phyloP scores from a whole-genome alignment of 2,329 filamentous ascomycete genomes.

The Alternaria triticina region DNA sequence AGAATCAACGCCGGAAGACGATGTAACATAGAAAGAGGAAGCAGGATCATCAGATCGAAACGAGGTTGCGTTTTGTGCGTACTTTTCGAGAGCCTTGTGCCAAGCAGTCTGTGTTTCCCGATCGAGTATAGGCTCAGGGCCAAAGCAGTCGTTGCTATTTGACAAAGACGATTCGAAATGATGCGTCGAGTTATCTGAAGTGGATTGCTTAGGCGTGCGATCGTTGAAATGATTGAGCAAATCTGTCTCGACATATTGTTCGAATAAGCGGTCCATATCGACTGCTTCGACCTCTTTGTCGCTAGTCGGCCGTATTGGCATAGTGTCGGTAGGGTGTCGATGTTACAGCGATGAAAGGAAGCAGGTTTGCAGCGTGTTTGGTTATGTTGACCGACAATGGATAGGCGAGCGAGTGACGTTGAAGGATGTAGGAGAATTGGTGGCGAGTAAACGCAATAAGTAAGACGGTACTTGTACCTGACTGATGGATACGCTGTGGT shows the following conservation, averaged over 20 bases:
- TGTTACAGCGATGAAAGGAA: slow-evolving; percentile 38
- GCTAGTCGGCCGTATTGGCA: slow-evolving; percentile 54
- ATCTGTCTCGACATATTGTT: slow-evolving; percentile 67
- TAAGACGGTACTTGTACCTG: slow-evolving; percentile 32
- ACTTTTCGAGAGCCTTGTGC: slow-evolving; percentile 59
- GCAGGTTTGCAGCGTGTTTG: slow-evolving; percentile 32
- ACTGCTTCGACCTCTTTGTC: slow-evolving; percentile 62
- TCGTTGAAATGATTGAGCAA: slow-evolving; percentile 56
- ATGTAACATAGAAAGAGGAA: slow-evolving; percentile 35
- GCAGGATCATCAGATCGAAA: slow-evolving; percentile 33
- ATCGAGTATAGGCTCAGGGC: slow-evolving; percentile 58
- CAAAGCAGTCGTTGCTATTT: slow-evolving; percentile 57
- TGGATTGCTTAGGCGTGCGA: slow-evolving; percentile 56
- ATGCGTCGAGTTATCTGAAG: slow-evolving; percentile 58
- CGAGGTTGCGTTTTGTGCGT: slow-evolving; percentile 58
- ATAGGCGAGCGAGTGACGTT: slow-evolving; percentile 15
- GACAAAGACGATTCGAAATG: slow-evolving; percentile 60
- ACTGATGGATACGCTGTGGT: slow-evolving; percentile 18
- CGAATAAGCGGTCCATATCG: slow-evolving; percentile 68
- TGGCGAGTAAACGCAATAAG: slow-evolving; percentile 17
- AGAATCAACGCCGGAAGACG: slow-evolving; percentile 39
- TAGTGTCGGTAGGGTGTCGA: slow-evolving; percentile 26
- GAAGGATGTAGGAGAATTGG: slow-evolving; percentile 19
- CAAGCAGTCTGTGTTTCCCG: slow-evolving; percentile 59
- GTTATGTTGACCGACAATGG: slow-evolving; percentile 22